Base-by-base conservation (phyloP, 768 basidiomycete genomes). In the Boletus speciosus region DNA sequence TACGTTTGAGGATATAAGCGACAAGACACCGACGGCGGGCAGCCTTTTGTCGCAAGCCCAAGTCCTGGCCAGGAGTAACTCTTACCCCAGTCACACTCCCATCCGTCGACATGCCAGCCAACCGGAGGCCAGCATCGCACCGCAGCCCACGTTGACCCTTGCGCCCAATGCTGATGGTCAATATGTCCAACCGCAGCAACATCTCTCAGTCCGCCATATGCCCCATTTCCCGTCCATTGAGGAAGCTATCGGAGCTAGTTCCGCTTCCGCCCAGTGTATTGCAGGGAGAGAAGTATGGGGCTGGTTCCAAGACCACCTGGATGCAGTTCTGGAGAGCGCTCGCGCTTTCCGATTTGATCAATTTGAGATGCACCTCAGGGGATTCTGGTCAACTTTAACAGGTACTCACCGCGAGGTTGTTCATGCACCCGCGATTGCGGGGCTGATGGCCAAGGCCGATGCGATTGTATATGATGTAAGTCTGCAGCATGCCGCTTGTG, bases 251-350 rank as follows among this genome's bases (percentile, higher is more conserved):
- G 86, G 85, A 45, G 77, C 81, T 27, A 85, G 77, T 63, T 86
- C 87, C 11, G 81, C 85, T n/a, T 82, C 89, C 43, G 76, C 88
- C 29, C 86, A 93, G 61, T 81, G 84, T 51, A 79, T 90, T 21
- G 85, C 86, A 56, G 92, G 89, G 29, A 82, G 88, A 60, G 90
- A 91, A 69, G 88, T 92, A 6, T 96, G 93, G 93, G 80, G 78
- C 31, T 91, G 90, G 86, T 96, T 96, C 77, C 87, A 90, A 69
- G 88, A 92, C 53, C 93, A 96, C 74, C 77, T 93, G 56, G 91
- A 95, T 71, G 76, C 85, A 1, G 77, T 95, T 44, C 73, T 93
- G 32, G 89, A 92, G 60, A 86, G 82, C 61, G 82, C 93, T 40
- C 76, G 88, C 51, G 74, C 81, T 16, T 88, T 86, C 75, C 80